These are phyloP conservation scores for Malus fusca DNA, from an alignment of 306 rosid genomes.

Conservation along the genomic window DNA sequence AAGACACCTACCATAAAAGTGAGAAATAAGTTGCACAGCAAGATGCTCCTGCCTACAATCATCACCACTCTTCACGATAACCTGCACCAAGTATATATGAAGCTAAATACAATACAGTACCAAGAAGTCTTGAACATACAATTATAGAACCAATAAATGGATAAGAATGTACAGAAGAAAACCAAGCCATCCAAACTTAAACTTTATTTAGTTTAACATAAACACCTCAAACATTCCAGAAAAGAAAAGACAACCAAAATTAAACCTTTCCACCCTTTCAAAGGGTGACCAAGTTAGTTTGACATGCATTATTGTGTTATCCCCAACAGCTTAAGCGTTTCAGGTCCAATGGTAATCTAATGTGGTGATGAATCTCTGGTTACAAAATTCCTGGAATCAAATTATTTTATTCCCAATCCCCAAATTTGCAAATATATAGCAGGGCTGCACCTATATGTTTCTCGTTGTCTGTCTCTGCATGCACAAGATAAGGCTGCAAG, in stretches of 20 bases:
- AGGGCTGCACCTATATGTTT: background rate
- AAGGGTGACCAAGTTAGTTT: background rate
- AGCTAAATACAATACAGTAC: slow-evolving; percentile 7
- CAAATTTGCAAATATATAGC: background rate
- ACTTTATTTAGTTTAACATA: background rate
- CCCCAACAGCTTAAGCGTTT: background rate
- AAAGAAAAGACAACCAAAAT: background rate
- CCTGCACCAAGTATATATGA: slow-evolving; percentile 35
- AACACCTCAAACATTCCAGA: background rate
- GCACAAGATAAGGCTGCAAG: no score
- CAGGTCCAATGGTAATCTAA: background rate
- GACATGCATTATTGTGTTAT: background rate
- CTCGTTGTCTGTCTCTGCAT: no score
- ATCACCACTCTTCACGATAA: slow-evolving; percentile 97
- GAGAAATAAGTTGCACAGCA: slow-evolving; percentile 98
- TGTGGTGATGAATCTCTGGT: background rate
- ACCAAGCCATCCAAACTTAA: slow-evolving; percentile 4
- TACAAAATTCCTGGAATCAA: background rate
- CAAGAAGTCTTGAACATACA: slow-evolving; percentile 14
- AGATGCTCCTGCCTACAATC: slow-evolving; percentile 99
- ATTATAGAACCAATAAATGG: background rate
- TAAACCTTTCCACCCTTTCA: background rate
- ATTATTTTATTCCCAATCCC: background rate
- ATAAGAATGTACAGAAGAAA: slow-evolving; percentile 1
- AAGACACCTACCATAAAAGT: slow-evolving; percentile 72